These are phyloP conservation scores for Trypanosoma rangeli DNA, from an alignment of 208 protist species.

Conservation along the genomic window DNA sequence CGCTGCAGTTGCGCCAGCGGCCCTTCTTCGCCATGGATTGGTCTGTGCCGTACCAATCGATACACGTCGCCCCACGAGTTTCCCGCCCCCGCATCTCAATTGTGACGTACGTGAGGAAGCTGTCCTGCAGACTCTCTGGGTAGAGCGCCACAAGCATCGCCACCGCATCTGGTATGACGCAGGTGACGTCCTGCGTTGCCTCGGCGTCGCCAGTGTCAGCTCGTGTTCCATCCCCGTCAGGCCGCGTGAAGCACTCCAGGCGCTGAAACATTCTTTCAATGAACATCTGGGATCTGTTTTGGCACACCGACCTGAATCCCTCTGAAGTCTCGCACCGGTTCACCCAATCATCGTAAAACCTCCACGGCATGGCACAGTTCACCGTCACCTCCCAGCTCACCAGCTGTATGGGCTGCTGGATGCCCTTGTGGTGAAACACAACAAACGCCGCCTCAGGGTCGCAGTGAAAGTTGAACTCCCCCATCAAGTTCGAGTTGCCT, in stretches of 20 bases:
- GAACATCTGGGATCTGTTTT: constrained; percentile 62
- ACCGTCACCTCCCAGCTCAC: constrained; percentile 83
- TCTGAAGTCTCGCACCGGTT: constrained; percentile 20
- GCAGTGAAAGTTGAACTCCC: constrained; percentile 88
- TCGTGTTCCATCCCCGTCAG: constrained; percentile 57
- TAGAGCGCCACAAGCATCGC: constrained; percentile 61
- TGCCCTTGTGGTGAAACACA: not conserved
- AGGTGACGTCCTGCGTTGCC: constrained; percentile 77
- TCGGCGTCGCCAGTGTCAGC: constrained; percentile 73
- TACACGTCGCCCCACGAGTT: constrained; percentile 67
- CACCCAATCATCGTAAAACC: constrained; percentile 66
- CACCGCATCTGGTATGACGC: constrained; percentile 81
- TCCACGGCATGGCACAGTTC: constrained; percentile 74
- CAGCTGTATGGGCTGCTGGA: constrained; percentile 48
- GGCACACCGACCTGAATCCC: constrained; percentile 10
- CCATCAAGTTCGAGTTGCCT: constrained; percentile 77
- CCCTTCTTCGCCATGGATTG: constrained; percentile 83
- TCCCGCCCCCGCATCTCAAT: constrained; percentile 69
- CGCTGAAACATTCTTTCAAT: constrained; percentile 68
- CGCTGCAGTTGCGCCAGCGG: constrained; percentile 72
- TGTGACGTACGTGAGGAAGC: constrained; percentile 67
- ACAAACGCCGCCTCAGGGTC: constrained; percentile 82
- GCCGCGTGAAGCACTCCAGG: constrained; percentile 71
- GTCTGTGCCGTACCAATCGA: constrained; percentile 88
- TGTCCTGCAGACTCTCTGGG: constrained; percentile 57